Evolutionary conservation across 2,329 filamentous ascomycete species (phyloP).

Genomic region (Exserohilum turcica): DNA sequence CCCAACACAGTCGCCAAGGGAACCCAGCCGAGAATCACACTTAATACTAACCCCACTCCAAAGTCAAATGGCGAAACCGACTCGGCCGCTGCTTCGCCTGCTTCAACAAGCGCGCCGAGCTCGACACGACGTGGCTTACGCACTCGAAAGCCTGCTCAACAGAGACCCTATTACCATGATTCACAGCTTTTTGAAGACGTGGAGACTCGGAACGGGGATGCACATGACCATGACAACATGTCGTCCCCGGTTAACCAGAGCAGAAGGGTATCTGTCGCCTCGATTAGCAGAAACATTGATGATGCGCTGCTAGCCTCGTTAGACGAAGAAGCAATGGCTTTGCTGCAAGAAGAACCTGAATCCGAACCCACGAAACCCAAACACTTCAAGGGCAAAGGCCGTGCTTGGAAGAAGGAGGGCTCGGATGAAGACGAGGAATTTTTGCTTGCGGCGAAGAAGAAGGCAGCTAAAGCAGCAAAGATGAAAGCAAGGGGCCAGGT

Average conservation of each 20-base stretch:
- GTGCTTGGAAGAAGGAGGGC: constrained; percentile 40
- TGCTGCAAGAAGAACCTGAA: constrained; percentile 21
- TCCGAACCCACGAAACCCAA: constrained; percentile 19
- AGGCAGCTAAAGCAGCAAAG: constrained; percentile 22
- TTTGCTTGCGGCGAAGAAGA: constrained; percentile 28
- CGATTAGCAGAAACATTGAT: constrained; percentile 17
- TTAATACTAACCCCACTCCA: constrained; percentile 4
- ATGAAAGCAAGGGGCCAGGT: constrained; percentile 19
- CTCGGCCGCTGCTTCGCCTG: constrained; percentile 29
- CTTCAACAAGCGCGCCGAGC: constrained; percentile 24
- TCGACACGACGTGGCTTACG: constrained; percentile 40
- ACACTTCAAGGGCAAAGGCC: constrained; percentile 41
- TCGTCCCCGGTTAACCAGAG: constrained; percentile 13
- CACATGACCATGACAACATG: constrained; percentile 2
- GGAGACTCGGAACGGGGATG: constrained; percentile 13
- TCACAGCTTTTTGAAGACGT: constrained; percentile 38
- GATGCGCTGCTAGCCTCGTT: constrained; percentile 15
- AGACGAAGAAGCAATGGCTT: constrained; percentile 20
- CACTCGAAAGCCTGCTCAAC: constrained; percentile 41
- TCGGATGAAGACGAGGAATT: constrained; percentile 42
- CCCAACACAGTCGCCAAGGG: constrained; percentile 3
- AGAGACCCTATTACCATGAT: constrained; percentile 43
- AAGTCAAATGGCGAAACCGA: constrained; percentile 8
- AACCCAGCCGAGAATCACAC: constrained; percentile 7
- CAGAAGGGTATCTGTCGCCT: constrained; percentile 21